phyloP scores from a whole-genome alignment of 192 early-diverging fungal genomes.

The Entomortierella lignicola region DNA sequence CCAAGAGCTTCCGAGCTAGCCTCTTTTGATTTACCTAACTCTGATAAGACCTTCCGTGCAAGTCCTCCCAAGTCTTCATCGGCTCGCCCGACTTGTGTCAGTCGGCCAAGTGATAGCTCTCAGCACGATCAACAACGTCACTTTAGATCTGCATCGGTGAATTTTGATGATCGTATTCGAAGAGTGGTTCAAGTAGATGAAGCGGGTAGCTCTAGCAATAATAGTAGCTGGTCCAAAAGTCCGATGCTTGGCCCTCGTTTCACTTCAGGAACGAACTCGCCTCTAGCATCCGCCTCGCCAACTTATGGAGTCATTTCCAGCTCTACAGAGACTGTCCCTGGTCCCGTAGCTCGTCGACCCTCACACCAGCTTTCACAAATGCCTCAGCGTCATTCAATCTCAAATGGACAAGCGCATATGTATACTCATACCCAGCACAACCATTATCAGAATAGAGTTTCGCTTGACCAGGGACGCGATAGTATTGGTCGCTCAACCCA shows the following conservation, averaged over 20 bases:
- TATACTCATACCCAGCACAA: conserved; percentile 18
- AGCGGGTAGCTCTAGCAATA: conserved; percentile 17
- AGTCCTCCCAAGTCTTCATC: conserved; percentile 8
- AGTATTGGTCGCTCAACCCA: conserved; percentile 33
- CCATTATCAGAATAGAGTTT: conserved; percentile 25
- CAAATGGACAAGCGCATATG: conserved; percentile 23
- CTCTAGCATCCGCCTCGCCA: conserved; percentile 14
- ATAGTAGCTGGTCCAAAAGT: conserved; percentile 44
- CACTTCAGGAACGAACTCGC: conserved; percentile 33
- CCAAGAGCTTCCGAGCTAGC: conserved; percentile 14
- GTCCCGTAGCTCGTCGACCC: conserved; percentile 7
- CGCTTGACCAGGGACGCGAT: conserved; percentile 42
- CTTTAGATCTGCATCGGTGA: conserved; percentile 36
- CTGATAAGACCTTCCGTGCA: neutral
- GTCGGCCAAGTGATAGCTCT: conserved; percentile 2
- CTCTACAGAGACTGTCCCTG: neutral
- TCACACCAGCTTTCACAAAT: conserved; percentile 23
- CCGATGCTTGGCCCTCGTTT: conserved; percentile 44
- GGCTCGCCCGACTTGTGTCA: conserved; percentile 6
- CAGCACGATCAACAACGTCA: conserved; percentile 41
- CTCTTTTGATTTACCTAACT: conserved; percentile 15
- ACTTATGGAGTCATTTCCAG: conserved; percentile 10
- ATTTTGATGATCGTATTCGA: conserved; percentile 46
- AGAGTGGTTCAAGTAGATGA: conserved; percentile 14
- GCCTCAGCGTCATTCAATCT: conserved; percentile 47